Conservation (phyloP, 2,329 filamentous ascomycete species). For the Lizonia empirigonia region DNA sequence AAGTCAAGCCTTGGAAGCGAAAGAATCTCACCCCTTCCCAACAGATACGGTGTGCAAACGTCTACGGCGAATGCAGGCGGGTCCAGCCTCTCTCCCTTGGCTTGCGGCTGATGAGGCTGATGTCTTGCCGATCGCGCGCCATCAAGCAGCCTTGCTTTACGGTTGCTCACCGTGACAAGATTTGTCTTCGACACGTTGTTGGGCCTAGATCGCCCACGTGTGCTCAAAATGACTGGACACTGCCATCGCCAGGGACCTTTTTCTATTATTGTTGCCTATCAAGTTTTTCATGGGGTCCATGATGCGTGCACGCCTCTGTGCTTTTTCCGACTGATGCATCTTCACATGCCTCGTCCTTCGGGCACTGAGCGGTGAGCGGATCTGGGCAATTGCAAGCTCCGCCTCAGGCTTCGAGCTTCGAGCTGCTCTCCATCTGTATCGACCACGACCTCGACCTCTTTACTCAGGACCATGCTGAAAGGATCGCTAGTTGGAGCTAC, state of each 20-base stretch:
- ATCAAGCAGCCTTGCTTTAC: not conserved
- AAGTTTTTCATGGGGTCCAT: not conserved
- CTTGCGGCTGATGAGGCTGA: slow-evolving; percentile 4
- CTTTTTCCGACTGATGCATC: not conserved
- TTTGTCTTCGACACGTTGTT: not conserved
- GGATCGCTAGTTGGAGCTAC: not conserved
- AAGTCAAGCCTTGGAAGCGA: slow-evolving; percentile 10
- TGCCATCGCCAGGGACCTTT: not conserved
- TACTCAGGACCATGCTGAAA: not conserved
- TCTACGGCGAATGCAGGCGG: slow-evolving; percentile 1
- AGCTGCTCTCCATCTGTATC: not conserved
- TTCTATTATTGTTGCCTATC: too few relatives aligned
- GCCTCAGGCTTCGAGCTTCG: not conserved
- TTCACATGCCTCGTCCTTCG: not conserved
- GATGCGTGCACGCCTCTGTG: not conserved
- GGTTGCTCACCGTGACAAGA: not conserved
- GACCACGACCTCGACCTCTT: not conserved
- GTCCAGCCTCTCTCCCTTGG: slow-evolving; percentile 1
- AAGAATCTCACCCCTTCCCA: slow-evolving; percentile 1
- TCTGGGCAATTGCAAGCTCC: too few relatives aligned
- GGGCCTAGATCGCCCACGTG: not conserved
- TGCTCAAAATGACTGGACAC: not conserved
- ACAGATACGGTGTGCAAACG: not conserved
- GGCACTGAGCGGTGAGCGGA: slow-evolving; percentile 2
- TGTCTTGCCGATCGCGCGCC: not conserved